Percentiles rank a stretch among this genome's conserved stretches.
Conservation (phyloP, 352 stramenopile species). For the Phytophthora hibernalis region DNA sequence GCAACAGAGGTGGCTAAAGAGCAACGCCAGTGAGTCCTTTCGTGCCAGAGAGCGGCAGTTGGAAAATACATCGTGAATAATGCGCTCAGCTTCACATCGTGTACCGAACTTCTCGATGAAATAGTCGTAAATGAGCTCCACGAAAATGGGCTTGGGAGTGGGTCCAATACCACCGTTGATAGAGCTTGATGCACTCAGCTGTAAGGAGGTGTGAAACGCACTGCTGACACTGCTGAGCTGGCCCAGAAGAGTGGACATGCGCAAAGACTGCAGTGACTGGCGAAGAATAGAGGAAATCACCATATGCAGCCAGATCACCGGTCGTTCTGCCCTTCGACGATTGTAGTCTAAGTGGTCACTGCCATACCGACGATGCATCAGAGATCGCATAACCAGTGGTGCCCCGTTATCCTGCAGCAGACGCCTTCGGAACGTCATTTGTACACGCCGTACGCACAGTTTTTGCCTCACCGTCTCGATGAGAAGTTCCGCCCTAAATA, state of each 20-base stretch:
- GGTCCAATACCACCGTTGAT: conserved; percentile 71
- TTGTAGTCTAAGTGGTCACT: conserved; percentile 37
- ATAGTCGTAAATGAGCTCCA: conserved; percentile 83
- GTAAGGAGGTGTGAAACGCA: conserved; percentile 30
- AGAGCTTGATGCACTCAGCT: conserved; percentile 32
- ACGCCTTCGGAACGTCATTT: conserved; percentile 74
- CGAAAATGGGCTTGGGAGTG: conserved; percentile 60
- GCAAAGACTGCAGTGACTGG: conserved; percentile 42
- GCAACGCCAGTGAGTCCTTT: conserved; percentile 45
- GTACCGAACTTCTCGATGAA: conserved; percentile 76
- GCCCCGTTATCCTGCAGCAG: conserved; percentile 68
- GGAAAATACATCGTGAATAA: conserved; percentile 85
- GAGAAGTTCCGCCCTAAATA: conserved; percentile 56
- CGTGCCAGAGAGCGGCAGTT: conserved; percentile 69
- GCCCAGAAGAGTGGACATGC: conserved; percentile 37
- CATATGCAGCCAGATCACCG: conserved; percentile 64
- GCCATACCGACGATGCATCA: conserved; percentile 76
- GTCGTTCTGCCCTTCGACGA: conserved; percentile 45
- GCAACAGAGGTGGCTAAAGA: conserved; percentile 79
- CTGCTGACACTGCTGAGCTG: conserved; percentile 63
- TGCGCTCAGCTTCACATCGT: conserved; percentile 75
- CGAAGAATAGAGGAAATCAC: conserved; percentile 71
- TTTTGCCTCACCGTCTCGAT: conserved; percentile 81
- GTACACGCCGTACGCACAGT: conserved; percentile 70
- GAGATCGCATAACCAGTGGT: conserved; percentile 72